Base-by-base conservation (phyloP, 2,329 filamentous ascomycete genomes). In the Apiospora sp. region DNA sequence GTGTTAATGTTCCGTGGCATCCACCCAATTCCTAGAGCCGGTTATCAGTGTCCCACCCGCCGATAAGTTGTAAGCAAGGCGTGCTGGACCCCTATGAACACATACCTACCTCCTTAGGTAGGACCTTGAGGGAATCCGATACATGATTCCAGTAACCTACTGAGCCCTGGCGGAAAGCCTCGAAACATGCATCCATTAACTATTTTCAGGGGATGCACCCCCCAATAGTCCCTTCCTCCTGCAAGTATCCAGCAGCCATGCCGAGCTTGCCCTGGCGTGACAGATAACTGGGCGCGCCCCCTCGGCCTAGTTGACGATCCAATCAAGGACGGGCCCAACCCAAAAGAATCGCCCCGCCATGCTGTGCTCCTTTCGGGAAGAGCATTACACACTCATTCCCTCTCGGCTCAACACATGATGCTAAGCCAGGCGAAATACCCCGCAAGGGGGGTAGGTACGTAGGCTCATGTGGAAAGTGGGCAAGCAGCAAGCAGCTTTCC, bases 291-390 rank as follows among this genome's bases (percentile, higher is more conserved):
- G 27, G 27, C 41, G 19, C 67, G n/a, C 43, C 24, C 41, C 67
- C 24, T 68, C 24, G 67, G 43, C 67, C 24, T 41, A 68, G 67
- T 68, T 27, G 34, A 48, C 67, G 67, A 68, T 48, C 67, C 67
- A 68, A 68, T 68, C 67, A 68, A 48, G 43, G 34, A 61, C 54
- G 54, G 67, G 67, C 43, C 67, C 67, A 68, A 68, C 67, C 46
- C 67, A 68, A 68, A 27, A 34, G 27, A 30, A 30, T 19, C 8
- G 13, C 67, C 67, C 67, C 67, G 67, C 67, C 41, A 19, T 61
- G 54, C 54, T 61, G 49, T 54, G 49, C 49, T 54, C 24, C 16
- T 61, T 61, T 61, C 54, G 54, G 54, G 54, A 61, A 61, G 16
- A 61, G 54, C 30, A 37, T 37, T 19, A 58, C 49, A 13, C 54